These are phyloP conservation scores for Fusarium sp. DNA, from an alignment of 2,329 filamentous ascomycete genomes.

Conservation along the genomic window DNA sequence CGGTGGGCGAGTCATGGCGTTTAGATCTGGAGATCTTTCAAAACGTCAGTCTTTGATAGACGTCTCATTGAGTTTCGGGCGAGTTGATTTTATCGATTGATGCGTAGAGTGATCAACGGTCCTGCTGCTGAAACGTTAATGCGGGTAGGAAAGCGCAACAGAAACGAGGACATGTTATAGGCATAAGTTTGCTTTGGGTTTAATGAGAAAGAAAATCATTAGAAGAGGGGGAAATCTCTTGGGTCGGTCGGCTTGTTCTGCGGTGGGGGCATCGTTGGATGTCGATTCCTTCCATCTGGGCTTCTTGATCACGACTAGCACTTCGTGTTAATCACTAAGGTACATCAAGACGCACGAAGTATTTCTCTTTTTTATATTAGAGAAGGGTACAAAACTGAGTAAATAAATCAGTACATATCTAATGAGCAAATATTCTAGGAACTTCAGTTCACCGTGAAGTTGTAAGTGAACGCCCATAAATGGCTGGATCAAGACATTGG, in stretches of 20 bases:
- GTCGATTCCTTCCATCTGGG: background rate
- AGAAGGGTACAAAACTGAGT: background rate
- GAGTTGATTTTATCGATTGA: slow-evolving; percentile 18
- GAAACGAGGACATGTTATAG: slow-evolving; percentile 1
- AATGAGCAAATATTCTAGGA: too few relatives aligned
- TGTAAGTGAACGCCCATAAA: too few relatives aligned
- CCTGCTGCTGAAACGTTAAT: background rate
- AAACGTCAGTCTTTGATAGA: slow-evolving; percentile 20
- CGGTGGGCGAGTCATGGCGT: slow-evolving; percentile 10
- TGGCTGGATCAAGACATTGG: too few relatives aligned
- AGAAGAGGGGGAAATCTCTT: slow-evolving; percentile 19
- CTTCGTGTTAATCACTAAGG: background rate
- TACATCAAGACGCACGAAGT: background rate
- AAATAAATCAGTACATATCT: too few relatives aligned
- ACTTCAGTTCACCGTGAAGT: too few relatives aligned
- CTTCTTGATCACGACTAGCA: background rate
- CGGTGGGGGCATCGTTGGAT: slow-evolving; percentile 25
- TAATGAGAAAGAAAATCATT: slow-evolving; percentile 11
- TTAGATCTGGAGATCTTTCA: slow-evolving; percentile 12
- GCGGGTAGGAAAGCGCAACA: background rate
- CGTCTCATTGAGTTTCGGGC: background rate
- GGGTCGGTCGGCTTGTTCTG: slow-evolving; percentile 8
- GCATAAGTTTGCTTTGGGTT: slow-evolving; percentile 1
- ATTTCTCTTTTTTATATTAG: background rate
- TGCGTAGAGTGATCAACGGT: slow-evolving; percentile 1